Evolutionary conservation across 202 grass and related monocot species (phyloP).

Genomic region (Carex arenaria): DNA sequence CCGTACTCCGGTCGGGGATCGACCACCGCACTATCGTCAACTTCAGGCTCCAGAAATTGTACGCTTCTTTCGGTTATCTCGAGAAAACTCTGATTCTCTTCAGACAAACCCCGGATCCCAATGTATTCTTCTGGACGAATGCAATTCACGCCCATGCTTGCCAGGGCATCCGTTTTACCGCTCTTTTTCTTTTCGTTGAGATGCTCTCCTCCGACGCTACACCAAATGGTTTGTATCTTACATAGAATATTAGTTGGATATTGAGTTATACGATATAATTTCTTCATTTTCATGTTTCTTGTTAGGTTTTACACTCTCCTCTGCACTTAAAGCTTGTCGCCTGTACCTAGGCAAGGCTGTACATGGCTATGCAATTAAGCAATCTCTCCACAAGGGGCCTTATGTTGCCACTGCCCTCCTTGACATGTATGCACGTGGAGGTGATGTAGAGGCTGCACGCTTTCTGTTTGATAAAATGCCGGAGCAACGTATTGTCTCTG

Average conservation of each 20-base stretch:
- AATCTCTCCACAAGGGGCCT: conserved; percentile 39
- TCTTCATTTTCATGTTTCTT: neutral
- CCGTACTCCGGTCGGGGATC: conserved; percentile 32
- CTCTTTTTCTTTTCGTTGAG: conserved; percentile 63
- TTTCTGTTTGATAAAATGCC: conserved; percentile 67
- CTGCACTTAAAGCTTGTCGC: conserved; percentile 62
- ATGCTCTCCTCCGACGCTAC: conserved; percentile 55
- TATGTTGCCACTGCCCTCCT: conserved; percentile 84
- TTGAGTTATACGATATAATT: neutral
- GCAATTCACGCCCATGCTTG: conserved; percentile 69
- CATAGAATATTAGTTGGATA: neutral
- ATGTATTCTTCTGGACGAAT: conserved; percentile 69
- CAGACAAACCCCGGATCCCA: conserved; percentile 46
- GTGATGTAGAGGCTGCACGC: conserved; percentile 53
- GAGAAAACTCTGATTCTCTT: conserved; percentile 47
- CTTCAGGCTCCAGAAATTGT: conserved; percentile 52
- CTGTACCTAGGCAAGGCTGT: conserved; percentile 48
- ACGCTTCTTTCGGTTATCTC: conserved; percentile 26
- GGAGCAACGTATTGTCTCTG: conserved; percentile 50
- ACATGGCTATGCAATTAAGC: conserved; percentile 72
- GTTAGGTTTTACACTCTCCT: conserved; percentile 47
- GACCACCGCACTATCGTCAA: conserved; percentile 38
- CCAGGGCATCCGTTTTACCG: conserved; percentile 42
- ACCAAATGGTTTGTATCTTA: conserved; percentile 33
- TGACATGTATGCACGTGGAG: conserved; percentile 76